Percentiles rank a stretch among this genome's conserved stretches.
Conservation (phyloP, 805 yeast species). For the Metschnikowia cerradonensis region DNA sequence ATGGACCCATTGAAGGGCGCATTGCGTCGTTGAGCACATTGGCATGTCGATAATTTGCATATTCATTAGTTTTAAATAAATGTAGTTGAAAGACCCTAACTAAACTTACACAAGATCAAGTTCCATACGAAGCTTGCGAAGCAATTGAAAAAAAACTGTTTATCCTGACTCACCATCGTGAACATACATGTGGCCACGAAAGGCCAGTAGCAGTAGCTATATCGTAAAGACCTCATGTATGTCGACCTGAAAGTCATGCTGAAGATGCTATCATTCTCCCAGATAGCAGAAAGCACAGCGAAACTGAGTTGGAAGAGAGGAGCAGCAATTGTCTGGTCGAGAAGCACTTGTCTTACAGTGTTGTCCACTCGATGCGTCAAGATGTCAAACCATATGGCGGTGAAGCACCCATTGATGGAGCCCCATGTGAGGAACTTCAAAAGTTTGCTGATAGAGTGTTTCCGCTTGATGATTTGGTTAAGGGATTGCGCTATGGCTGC, state of each 20-base stretch:
- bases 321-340: constrained; percentile 56
- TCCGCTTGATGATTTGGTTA: constrained; percentile 31
- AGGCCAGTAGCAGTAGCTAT: constrained; percentile 59
- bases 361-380: constrained; percentile 36
- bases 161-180: constrained; percentile 42
- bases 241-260: constrained; percentile 18
- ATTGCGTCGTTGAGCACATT: constrained; percentile 7
- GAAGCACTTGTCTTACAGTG: constrained; percentile 35
- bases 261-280: constrained; percentile 47
- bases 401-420: constrained; percentile 50
- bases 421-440: constrained; percentile 60
- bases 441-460: constrained; percentile 27
- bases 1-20: constrained; percentile 61
- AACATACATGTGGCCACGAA: constrained; percentile 50
- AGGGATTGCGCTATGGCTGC: constrained; percentile 42
- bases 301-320: constrained; percentile 52
- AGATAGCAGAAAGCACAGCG: constrained; percentile 44
- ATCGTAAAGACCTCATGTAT: constrained; percentile 46
- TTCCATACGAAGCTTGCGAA: constrained; percentile 55
- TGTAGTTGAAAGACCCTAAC: not conserved
- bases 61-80: constrained; percentile 8
- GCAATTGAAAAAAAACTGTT: constrained; percentile 58
- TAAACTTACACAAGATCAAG: constrained; percentile 33
- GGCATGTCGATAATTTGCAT: constrained; percentile 15
- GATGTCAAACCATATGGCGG: constrained; percentile 52